Evolutionary conservation across 495 filamentous ascomycete genomes (phyloP), one percentile per base, ranked within the genome.

Genomic region (Aspergillus asperescens): DNA sequence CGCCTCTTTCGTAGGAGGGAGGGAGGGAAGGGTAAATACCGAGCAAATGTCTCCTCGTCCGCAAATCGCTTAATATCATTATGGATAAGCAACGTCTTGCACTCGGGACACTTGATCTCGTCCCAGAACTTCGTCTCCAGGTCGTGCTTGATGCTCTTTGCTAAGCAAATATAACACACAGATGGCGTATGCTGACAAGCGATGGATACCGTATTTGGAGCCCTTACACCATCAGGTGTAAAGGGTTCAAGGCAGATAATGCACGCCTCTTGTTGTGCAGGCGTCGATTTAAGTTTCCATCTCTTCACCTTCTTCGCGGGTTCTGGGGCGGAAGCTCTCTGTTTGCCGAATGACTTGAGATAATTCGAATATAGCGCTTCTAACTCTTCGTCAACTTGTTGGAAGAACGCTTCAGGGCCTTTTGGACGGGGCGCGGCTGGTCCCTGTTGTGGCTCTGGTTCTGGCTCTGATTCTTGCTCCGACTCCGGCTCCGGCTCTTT

Each of bases 101-200:
- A 55, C 38, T 55, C 45, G 20, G 53, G 53, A 38, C 53, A 55
- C 29, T 42, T 55, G 15, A 55, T 55, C 10, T 55, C 53, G 13
- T 55, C 38, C 53, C 53, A 55, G 15, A 50, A 49, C 22, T 43
- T 48, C 5, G 35, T 49, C 24, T 55, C 53, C 7, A 55, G 29
- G 12, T 55, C 53, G 25, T 50, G 48, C 23, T 55, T 55, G 13
- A 55, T 50, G 22, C 46, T 55, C 39, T 50, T 55, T 2, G 53
- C 38, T 4, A 55, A 25, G 38, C 53, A 55, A 15, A 4, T 19
- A 4, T 29, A 44, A n/a, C 53, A 55, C 1, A 55, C 46, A 3
- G 39, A 50, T 9, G 46, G 38, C 6, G 16, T 16, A 34, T 55
- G 53, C 10, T 44, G 38, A 25, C 53, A 55, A 18, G 53, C 53